Base-by-base conservation (phyloP, 2,329 filamentous ascomycete species). In the Elsinoe fawcettii region DNA sequence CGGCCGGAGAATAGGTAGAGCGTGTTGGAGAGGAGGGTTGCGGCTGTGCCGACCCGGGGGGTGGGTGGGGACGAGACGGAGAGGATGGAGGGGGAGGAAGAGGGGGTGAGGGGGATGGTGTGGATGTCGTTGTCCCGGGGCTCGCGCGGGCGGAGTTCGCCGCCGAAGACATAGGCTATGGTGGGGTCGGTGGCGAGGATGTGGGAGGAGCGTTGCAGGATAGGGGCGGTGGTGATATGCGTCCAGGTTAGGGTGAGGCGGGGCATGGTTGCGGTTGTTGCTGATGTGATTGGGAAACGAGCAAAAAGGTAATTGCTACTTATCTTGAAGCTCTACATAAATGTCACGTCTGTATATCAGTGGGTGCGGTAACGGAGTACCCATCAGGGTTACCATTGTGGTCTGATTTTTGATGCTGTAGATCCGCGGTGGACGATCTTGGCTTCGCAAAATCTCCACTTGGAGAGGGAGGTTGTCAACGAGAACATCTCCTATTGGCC, bases 1-100 rank as follows among this genome's bases (percentile, higher is more conserved):
- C 88, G 83, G 8, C 90, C 90, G 49, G 88, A 90, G 70, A 91
- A 95, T 41, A 95, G 62, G 71, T 92, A 92, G 65, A 95, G 83
- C 20, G 83, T 83, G 44, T 80, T 78, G 58, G 84, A 79, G 58
- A 93, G 80, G 1, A 83, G 78, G 11, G 85, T 80, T 0, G 85
- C 82, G 32, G 88, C 85, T 63, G 89, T 82, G 18, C 90, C 90
- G 1, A 91, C 82, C 18, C 90, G 82, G 1, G 88, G 78, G 1
- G 76, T 71, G 0, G 89, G 88, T 7, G 16, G 30, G 58, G 4
- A 60, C 4, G 82, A 80, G 44, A 59, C 16, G 2, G 60, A 46
- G n/a, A 62, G 55, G 51, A 55, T 30, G 61, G 18, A 47, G 51
- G 36, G 51, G 20, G 16, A 61, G 22, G 37, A 36, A 18, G 22